These are phyloP conservation scores for Aspergillus unguis DNA, from an alignment of 2,329 filamentous ascomycete species.

Conservation along the genomic window DNA sequence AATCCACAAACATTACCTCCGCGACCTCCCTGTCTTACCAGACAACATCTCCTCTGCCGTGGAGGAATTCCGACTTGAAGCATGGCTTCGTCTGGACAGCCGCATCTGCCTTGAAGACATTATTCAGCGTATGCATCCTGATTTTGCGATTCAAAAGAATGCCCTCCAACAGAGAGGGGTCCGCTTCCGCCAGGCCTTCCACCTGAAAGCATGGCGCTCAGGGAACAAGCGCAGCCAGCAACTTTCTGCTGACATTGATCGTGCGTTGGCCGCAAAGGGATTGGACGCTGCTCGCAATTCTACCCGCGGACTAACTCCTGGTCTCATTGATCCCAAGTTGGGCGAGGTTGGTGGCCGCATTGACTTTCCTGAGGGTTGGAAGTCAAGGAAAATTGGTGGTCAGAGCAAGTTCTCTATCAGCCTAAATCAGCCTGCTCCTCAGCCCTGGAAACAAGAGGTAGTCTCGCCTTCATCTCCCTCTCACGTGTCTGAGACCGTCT, in stretches of 20 bases:
- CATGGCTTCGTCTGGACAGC: constrained; percentile 31
- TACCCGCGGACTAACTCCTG: constrained; percentile 24
- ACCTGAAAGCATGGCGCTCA: constrained; percentile 27
- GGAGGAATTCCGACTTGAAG: constrained; percentile 31
- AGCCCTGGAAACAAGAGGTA: too few relatives aligned
- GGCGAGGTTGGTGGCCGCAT: constrained; percentile 23
- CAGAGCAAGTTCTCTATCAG: not conserved
- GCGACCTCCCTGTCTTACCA: constrained; percentile 25
- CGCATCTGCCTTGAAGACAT: constrained; percentile 29
- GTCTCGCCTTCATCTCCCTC: too few relatives aligned
- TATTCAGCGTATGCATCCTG: constrained; percentile 25
- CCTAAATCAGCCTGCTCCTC: too few relatives aligned
- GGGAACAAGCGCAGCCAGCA: constrained; percentile 22
- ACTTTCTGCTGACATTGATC: constrained; percentile 5
- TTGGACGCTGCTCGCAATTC: constrained; percentile 18
- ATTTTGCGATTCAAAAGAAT: constrained; percentile 20
- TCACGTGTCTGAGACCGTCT: not conserved
- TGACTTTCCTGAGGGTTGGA: constrained; percentile 9
- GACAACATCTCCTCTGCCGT: constrained; percentile 30
- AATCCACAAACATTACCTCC: constrained; percentile 16
- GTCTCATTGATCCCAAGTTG: constrained; percentile 17
- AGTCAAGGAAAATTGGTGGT: not conserved
- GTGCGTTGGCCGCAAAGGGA: not conserved
- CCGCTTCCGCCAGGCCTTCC: constrained; percentile 25
- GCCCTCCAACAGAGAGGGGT: constrained; percentile 28